phyloP scores from a whole-genome alignment of 2,329 filamentous ascomycete species.

The Aureobasidium melanogenum region DNA sequence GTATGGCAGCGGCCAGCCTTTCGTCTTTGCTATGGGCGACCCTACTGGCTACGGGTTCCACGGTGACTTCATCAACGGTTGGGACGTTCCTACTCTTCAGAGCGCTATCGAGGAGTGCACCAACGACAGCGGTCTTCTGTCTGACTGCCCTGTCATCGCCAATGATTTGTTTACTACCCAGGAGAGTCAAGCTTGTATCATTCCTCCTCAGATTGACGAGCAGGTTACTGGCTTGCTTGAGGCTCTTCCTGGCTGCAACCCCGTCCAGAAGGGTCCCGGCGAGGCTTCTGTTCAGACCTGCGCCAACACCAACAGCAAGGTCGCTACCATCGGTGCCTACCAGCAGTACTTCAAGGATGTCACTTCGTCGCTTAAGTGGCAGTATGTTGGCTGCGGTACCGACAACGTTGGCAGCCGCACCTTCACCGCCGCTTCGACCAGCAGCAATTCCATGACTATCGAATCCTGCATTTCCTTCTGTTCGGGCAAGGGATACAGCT shows the following conservation, averaged over 20 bases:
- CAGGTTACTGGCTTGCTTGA: conserved; percentile 21
- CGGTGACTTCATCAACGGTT: conserved; percentile 46
- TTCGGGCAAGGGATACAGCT: conserved; percentile 18
- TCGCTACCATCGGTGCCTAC: conserved; percentile 15
- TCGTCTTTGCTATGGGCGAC: conserved; percentile 41
- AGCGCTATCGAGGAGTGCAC: conserved; percentile 29
- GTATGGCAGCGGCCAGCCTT: conserved; percentile 28
- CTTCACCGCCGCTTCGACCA: conserved; percentile 15
- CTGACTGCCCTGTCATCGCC: conserved; percentile 25
- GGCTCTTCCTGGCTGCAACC: conserved; percentile 28
- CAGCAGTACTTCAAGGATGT: conserved; percentile 16
- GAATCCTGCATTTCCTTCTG: conserved; percentile 24
- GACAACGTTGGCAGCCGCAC: conserved; percentile 19
- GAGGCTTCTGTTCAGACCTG: conserved; percentile 14
- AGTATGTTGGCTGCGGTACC: conserved; percentile 25
- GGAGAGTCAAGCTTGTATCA: conserved; percentile 19
- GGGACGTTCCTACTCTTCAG: conserved; percentile 33
- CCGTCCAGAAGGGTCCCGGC: conserved; percentile 23
- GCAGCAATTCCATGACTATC: conserved; percentile 20
- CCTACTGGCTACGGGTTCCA: conserved; percentile 46
- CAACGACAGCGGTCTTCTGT: conserved; percentile 25
- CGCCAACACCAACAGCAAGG: conserved; percentile 16
- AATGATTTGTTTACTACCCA: conserved; percentile 19
- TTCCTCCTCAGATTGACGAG: conserved; percentile 26
- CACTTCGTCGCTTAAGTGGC: conserved; percentile 17